Base-by-base conservation (phyloP, 1,139 yeast species). In the Kodamaea fungicola region DNA sequence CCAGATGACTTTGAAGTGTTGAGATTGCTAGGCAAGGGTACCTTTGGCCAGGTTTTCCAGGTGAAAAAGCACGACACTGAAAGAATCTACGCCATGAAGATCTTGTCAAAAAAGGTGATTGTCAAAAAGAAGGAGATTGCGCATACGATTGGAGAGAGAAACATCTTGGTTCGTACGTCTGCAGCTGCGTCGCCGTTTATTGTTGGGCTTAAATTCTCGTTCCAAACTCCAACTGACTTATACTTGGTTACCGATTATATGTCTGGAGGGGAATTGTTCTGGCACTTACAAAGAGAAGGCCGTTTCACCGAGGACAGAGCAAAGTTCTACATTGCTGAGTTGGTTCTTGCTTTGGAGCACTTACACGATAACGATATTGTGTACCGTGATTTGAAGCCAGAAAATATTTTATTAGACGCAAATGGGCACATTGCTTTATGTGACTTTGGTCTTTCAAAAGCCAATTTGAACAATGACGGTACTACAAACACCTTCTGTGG, bases 401-500 rank as follows among this genome's bases (percentile, higher is more conserved):
- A 90, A 62, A 90, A 90, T 59, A 89, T 90, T 46, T 64, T 92
- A 46, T 68, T 92, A 39, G 98, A 92, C 65, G 96, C 97, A 12
- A 88, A 89, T 62, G 98, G 98, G 13, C 97, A 92, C 61, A 87
- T 92, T 52, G 96, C 96, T 0, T 71, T 92, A 40, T 92, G 97
- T 70, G 98, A 92, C 63, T 92, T 92, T 64, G 98, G 98, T 7
- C 74, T 92, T 42, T 88, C 96, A 21, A 92, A 92, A 64, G 96
- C 97, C 23, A 92, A 90, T 56, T 67, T 90, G 49, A 75, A 86
- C 42, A 78, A 81, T 43, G 86, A 87, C 54, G 97, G 95, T 49
- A 88, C 97, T 28, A 92, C 97, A 8, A 90, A 89, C 59, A 92
- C 98, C 0, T 92, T 92, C 54, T 92, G 98, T 62, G 98, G 98